phyloP scores from a whole-genome alignment of 2,329 filamentous ascomycete species.

The Fusarium tuaranense region DNA sequence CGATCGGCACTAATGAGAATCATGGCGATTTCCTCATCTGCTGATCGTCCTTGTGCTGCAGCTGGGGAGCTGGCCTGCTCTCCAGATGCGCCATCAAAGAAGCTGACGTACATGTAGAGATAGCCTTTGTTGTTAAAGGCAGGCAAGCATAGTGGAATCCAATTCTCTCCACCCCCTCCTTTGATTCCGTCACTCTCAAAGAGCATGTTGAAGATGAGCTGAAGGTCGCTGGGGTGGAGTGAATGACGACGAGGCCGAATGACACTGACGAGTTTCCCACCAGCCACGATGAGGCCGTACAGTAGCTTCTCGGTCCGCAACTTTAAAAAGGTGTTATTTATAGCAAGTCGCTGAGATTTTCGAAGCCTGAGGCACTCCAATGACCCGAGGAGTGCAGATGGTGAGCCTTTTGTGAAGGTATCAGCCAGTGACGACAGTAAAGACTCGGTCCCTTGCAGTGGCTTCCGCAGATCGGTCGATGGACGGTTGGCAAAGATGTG shows the following conservation, averaged over 20 bases:
- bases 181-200: slow-evolving; percentile 95
- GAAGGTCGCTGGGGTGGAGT: slow-evolving; percentile 92
- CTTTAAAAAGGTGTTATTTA: slow-evolving; percentile 90
- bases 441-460: slow-evolving; percentile 90
- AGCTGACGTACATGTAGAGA: slow-evolving; percentile 99
- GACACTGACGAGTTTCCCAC: slow-evolving; percentile 92
- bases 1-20: slow-evolving; percentile 93
- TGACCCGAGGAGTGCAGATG: slow-evolving; percentile 87
- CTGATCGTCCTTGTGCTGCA: slow-evolving; percentile 73
- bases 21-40: slow-evolving; percentile 86
- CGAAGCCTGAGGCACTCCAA: slow-evolving; percentile 93
- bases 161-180: slow-evolving; percentile 91
- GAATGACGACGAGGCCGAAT: slow-evolving; percentile 95
- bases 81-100: slow-evolving; percentile 73
- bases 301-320: slow-evolving; percentile 81
- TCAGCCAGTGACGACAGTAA: slow-evolving; percentile 93
- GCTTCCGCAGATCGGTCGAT: slow-evolving; percentile 92
- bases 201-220: slow-evolving; percentile 99
- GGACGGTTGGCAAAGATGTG: slow-evolving; percentile 91
- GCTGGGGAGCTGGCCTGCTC: slow-evolving; percentile 56
- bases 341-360: slow-evolving; percentile 85
- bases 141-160: slow-evolving; percentile 95
- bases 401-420: slow-evolving; percentile 92
- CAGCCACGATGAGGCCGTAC: slow-evolving; percentile 93
- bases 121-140: slow-evolving; percentile 98